These are phyloP conservation scores for Candida ponderosae DNA, from an alignment of 805 yeast species.

Conservation along the genomic window DNA sequence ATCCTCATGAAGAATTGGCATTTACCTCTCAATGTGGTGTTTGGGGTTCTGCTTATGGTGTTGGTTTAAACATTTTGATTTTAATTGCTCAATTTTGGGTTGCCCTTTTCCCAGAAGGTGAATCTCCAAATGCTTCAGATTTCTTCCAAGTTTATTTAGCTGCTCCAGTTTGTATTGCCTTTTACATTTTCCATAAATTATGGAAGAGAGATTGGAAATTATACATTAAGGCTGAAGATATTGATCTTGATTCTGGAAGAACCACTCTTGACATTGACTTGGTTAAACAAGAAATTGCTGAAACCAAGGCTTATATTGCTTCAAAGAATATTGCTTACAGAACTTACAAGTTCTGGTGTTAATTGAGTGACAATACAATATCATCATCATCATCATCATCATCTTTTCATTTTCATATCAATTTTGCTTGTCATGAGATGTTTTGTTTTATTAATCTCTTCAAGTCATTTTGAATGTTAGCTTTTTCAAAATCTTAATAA, in stretches of 20 bases:
- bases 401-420: too few species aligned
- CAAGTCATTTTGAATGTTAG: too few species aligned
- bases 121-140: constrained; percentile 38
- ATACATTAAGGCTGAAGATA: constrained; percentile 35
- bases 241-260: constrained; percentile 59
- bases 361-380: too few species aligned
- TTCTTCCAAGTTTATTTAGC: constrained; percentile 67
- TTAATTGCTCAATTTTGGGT: constrained; percentile 77
- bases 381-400: too few species aligned
- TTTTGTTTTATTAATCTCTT: too few species aligned
- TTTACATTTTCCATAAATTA: constrained; percentile 51
- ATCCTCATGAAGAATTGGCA: constrained; percentile 53
- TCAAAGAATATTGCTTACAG: constrained; percentile 41
- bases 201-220: constrained; percentile 36
- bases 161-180: constrained; percentile 49
- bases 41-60: constrained; percentile 59
- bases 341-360: constrained; percentile 40
- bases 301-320: constrained; percentile 36
- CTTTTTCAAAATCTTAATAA: too few species aligned
- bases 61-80: constrained; percentile 48
- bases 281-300: constrained; percentile 43
- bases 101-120: constrained; percentile 53
- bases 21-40: constrained; percentile 67
- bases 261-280: constrained; percentile 47
- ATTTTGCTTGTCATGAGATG: too few species aligned